Conservation (phyloP, 495 filamentous ascomycete genomes). For the Pseudevernia furfuracea region DNA sequence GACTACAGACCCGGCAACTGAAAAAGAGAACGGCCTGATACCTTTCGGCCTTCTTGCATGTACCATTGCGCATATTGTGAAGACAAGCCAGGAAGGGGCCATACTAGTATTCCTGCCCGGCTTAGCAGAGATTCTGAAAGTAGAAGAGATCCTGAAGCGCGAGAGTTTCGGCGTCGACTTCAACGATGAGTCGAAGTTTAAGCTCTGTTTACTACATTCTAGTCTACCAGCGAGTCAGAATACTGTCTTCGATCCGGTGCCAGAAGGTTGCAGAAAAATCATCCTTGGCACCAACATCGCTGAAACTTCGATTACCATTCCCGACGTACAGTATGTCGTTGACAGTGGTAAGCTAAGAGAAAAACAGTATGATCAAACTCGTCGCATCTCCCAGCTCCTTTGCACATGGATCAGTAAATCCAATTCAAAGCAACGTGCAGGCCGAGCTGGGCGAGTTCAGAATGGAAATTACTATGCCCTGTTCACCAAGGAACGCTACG, state of each 20-base stretch:
- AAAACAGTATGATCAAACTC: constrained; percentile 41
- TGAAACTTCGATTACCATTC: constrained; percentile 54
- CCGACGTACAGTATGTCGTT: constrained; percentile 51
- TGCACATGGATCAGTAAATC: constrained; percentile 49
- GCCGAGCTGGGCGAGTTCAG: constrained; percentile 52
- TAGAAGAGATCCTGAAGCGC: constrained; percentile 31
- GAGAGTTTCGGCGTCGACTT: constrained; percentile 39
- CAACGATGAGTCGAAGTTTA: constrained; percentile 36
- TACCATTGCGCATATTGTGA: constrained; percentile 45
- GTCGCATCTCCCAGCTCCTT: constrained; percentile 39
- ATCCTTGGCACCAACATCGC: constrained; percentile 55
- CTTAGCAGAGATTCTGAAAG: constrained; percentile 41
- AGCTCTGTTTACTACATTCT: constrained; percentile 47
- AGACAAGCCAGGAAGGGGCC: constrained; percentile 43
- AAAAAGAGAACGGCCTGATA: constrained; percentile 41
- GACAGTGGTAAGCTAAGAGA: constrained; percentile 50
- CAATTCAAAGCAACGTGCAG: constrained; percentile 49
- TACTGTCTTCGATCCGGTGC: constrained; percentile 40
- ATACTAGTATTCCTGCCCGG: constrained; percentile 53
- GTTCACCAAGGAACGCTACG: constrained; percentile 42
- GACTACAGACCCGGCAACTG: constrained; percentile 26
- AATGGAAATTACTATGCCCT: constrained; percentile 53
- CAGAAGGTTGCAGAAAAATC: constrained; percentile 46
- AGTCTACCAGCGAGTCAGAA: constrained; percentile 39
- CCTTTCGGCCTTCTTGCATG: constrained; percentile 42